Base-by-base conservation (phyloP, 1,139 yeast species). In the Saccharomyces hybrid region DNA sequence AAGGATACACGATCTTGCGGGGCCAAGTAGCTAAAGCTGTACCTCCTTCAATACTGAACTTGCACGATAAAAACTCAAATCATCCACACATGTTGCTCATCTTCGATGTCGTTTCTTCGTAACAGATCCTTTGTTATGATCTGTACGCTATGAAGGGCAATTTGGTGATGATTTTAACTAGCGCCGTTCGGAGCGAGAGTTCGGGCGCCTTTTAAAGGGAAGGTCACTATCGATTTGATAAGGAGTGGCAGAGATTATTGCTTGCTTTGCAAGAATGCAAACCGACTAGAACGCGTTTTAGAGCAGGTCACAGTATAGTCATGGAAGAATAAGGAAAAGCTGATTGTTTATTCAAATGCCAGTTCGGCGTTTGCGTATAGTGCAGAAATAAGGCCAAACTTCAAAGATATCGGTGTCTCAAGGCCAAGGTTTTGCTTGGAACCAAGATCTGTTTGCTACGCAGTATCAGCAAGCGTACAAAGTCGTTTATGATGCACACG, bases 391-490 rank as follows among this genome's bases (percentile, higher is more conserved):
- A 53, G 27, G 56, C 44, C 44, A 19, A 19, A 57, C 29, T 66
- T 56, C 47, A 58, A 64, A 11, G n/a, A 51, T 66, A n/a, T 55
- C 64, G 1, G 55, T 62, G 12, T 59, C 68, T 2, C 64, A 63
- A 46, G 61, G 68, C 4, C 69, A 67, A 52, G 71, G 71, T 2
- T 67, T 67, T 49, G 53, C 57, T 3, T 67, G 71, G 71, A 67
- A 67, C 51, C 70, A 66, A 51, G 71, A 67, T 49, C 51, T 66
- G 9, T 67, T 67, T 55, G 71, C 67, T 2, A 59, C 68, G 7
- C 67, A 64, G 53, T 66, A 64, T 55, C 68, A 67, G 58, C 71
- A 67, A 49, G 59, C 56, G 58, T 66, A 65, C 55, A 63, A 61
- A 50, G 70, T 67, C 6, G 66, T 65, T 12, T 65, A 63, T 48